Base-by-base conservation (phyloP, 495 filamentous ascomycete genomes). In the Neurospora sp. region DNA sequence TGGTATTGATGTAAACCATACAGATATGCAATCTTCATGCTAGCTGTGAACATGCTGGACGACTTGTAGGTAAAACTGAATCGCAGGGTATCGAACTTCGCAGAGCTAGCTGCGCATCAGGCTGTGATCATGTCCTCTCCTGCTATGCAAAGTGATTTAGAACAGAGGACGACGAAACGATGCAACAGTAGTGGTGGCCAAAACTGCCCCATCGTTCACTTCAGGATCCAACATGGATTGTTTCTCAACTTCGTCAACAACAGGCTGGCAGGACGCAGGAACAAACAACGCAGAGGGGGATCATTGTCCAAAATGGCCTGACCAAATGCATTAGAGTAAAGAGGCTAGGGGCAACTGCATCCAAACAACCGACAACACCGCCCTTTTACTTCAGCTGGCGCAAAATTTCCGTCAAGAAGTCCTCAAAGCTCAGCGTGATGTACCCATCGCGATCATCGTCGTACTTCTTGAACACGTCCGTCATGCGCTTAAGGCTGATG, bases 401-500 rank as follows among this genome's bases (percentile, higher is more conserved):
- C 76, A 87, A 62, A 72, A 87, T 86, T 78, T 87, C 91, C 20
- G 90, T 92, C 80, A 93, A 85, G 79, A 93, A 93, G 75, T 93
- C 90, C 83, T 93, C 91, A 79, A 95, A 95, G 78, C 91, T 93
- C 71, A 95, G 80, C 8, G 91, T 94, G 72, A 95, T 93, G 79
- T 91, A 96, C 40, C 96, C 96, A 83, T 98, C 96, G 39, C 96
- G 89, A 83, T 99, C 96, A 74, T 97, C 93, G 75, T 99, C 96
- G 83, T 98, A 99, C 80, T 92, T 93, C 90, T 99, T 99, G 82
- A 99, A 99, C 23, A 98, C 95, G 82, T 99, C 96, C 75, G 96
- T 99, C 95, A 99, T 98, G 74, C 96, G 87, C 88, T 97, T 96
- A 77, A 99, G 85, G 79, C 89, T 92, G 78, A 99, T 99, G 80